Evolutionary conservation across 208 protist species (phyloP), one percentile per base, ranked within the genome.

Genomic region (Entamoeba invadens): DNA sequence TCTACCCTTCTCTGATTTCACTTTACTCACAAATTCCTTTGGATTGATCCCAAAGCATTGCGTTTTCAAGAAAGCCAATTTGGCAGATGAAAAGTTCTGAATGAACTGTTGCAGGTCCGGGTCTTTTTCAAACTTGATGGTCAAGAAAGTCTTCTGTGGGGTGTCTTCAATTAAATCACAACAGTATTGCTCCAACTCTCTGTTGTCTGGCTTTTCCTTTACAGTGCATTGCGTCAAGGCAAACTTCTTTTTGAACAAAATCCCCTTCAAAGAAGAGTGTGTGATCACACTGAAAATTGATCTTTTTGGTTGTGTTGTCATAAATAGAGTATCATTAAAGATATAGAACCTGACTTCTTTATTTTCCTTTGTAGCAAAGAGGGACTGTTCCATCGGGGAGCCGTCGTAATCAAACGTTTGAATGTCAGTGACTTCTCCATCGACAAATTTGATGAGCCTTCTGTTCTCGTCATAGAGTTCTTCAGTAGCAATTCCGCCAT

Each of bases 301-400:
- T 87, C 57, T 87, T 87, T 87, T 87, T 87, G 57, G 57, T 87
- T 87, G 57, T 87, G 57, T 87, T 16, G 57, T 87, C 57, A 87
- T 87, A 87, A 87, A 87, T 87, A 87, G 8, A 42, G 57, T 35
- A 38, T 87, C 57, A 87, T 87, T 87, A 87, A 87, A 87, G 12
- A 87, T 87, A 87, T 35, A 87, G 25, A 87, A 87, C 38, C 57
- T 87, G 31, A 87, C 57, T 16, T 87, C 57, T 35, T 2, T 14
- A 42, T 18, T 42, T 44, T 87, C 57, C 38, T 87, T 87, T 87
- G 57, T 18, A 42, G 31, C 57, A 87, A 87, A 87, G 12, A 87
- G 8, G 0, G 0, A 42, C 8, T 16, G 21, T 38, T 35, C 25
- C 31, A 87, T 14, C 38, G 12, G 8, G 38, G 18, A 42, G 31